Percentiles rank a stretch among this genome's conserved stretches.
phyloP scores from a whole-genome alignment of 805 yeast genomes.

The Yamadazyma scolyti region DNA sequence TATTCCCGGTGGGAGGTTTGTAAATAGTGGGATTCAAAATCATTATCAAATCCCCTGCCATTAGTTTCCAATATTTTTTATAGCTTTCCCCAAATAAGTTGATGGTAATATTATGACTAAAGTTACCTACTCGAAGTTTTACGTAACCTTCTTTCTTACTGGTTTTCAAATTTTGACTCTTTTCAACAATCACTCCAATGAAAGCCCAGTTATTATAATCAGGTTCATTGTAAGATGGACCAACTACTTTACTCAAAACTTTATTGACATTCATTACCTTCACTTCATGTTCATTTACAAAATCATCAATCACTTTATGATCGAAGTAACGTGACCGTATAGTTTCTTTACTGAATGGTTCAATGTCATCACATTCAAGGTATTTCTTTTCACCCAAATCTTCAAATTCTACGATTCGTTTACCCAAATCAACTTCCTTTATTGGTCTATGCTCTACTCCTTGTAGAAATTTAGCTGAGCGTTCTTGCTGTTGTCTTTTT shows the following conservation, averaged over 20 bases:
- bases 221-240: conserved; percentile 72
- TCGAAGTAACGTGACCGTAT: conserved; percentile 2
- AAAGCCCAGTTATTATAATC: conserved; percentile 73
- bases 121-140: conserved; percentile 63
- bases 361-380: conserved; percentile 1
- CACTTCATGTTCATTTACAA: conserved; percentile 25
- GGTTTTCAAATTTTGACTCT: conserved; percentile 51
- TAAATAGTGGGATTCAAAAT: conserved; percentile 68
- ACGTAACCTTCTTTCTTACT: conserved; percentile 48
- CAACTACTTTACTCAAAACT: conserved; percentile 58
- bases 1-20: conserved; percentile 12
- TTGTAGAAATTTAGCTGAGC: conserved; percentile 3
- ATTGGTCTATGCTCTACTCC: conserved; percentile 8
- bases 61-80: conserved; percentile 66
- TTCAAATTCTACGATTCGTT: conserved; percentile 24
- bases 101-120: conserved; percentile 55
- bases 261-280: conserved; percentile 57
- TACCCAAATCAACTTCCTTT: conserved; percentile 16
- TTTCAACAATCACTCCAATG: conserved; percentile 62
- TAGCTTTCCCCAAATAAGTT: conserved; percentile 67
- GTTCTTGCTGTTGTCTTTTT: conserved; percentile 8
- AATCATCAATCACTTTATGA: not conserved
- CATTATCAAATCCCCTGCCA: conserved; percentile 71
- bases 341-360: conserved; percentile 3
- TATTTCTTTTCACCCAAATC: conserved; percentile 3